phyloP scores from a whole-genome alignment of 805 yeast genomes.

The Starmerella stigmatis region DNA sequence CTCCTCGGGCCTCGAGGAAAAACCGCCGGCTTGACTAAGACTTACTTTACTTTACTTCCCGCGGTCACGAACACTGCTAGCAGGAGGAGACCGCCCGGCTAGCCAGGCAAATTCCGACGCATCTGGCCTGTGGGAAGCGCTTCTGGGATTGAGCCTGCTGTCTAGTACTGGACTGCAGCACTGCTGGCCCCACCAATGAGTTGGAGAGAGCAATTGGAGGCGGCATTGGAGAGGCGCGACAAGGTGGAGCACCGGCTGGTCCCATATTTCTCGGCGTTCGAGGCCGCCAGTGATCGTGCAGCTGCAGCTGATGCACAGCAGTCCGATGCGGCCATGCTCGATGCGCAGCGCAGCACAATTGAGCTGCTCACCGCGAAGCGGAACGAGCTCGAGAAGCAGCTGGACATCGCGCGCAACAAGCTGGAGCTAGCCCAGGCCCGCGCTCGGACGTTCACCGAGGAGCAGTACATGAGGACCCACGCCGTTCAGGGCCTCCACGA shows the following conservation, averaged over 20 bases:
- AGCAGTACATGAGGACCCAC: slow-evolving; percentile 38
- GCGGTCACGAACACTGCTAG: no score
- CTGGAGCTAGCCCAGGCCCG: slow-evolving; percentile 23
- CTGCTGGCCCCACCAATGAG: no score
- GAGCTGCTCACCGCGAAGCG: slow-evolving; percentile 25
- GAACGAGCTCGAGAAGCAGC: slow-evolving; percentile 26
- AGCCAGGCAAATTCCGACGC: no score
- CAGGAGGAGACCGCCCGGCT: no score
- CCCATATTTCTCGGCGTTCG: slow-evolving; percentile 21
- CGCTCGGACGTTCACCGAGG: slow-evolving; percentile 22
- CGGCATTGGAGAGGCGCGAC: slow-evolving; percentile 13
- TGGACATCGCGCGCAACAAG: slow-evolving; percentile 24
- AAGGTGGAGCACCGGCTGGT: slow-evolving; percentile 8
- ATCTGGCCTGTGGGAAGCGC: no score
- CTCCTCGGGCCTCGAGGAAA: not conserved
- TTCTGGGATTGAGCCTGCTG: no score
- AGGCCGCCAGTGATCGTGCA: slow-evolving; percentile 23
- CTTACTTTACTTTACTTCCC: no score
- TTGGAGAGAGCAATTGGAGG: not conserved
- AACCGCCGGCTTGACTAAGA: not conserved
- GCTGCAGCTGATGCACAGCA: slow-evolving; percentile 11
- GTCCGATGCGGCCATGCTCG: slow-evolving; percentile 1
- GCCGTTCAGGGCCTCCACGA: slow-evolving; percentile 54
- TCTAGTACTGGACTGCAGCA: no score
- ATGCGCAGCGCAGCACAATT: slow-evolving; percentile 8